phyloP scores from a whole-genome alignment of 2,329 filamentous ascomycete species.

The Rutstroemia sp. region DNA sequence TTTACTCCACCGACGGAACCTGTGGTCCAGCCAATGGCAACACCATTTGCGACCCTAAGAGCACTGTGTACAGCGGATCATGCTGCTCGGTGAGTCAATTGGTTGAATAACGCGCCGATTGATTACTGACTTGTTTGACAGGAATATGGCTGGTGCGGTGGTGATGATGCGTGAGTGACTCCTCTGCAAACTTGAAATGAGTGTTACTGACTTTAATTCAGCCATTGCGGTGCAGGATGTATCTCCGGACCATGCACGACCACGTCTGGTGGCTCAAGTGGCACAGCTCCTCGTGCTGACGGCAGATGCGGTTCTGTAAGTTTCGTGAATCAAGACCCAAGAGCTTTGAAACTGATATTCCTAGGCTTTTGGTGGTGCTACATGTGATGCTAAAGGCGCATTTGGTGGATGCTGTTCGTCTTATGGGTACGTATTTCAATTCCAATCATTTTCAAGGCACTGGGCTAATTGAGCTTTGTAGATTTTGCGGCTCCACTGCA shows the following conservation, averaged over 20 bases:
- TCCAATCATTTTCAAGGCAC: background rate
- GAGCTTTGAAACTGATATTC: background rate
- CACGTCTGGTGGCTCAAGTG: slow-evolving; percentile 7
- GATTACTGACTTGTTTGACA: slow-evolving; percentile 8
- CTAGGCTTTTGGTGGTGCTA: slow-evolving; percentile 20
- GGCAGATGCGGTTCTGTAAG: slow-evolving; percentile 25
- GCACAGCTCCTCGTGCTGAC: slow-evolving; percentile 17
- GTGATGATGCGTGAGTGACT: slow-evolving; percentile 27
- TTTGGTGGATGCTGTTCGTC: slow-evolving; percentile 28
- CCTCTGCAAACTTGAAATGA: background rate
- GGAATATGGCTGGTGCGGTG: slow-evolving; percentile 35
- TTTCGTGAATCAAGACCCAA: background rate
- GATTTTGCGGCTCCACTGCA: slow-evolving; percentile 27
- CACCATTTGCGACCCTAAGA: slow-evolving; percentile 34
- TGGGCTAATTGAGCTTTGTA: slow-evolving; percentile 5
- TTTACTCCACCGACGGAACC: slow-evolving; percentile 32
- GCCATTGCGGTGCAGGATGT: slow-evolving; percentile 32
- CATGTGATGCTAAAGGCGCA: slow-evolving; percentile 23
- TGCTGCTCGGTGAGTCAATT: slow-evolving; percentile 34
- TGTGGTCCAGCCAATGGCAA: slow-evolving; percentile 29
- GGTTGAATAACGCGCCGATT: background rate
- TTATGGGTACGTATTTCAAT: slow-evolving; percentile 21
- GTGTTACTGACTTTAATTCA: slow-evolving; percentile 11
- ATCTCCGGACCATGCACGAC: slow-evolving; percentile 32
- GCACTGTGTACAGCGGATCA: slow-evolving; percentile 36